phyloP scores from a whole-genome alignment of 768 basidiomycete genomes.

The Agrocybe praecox region DNA sequence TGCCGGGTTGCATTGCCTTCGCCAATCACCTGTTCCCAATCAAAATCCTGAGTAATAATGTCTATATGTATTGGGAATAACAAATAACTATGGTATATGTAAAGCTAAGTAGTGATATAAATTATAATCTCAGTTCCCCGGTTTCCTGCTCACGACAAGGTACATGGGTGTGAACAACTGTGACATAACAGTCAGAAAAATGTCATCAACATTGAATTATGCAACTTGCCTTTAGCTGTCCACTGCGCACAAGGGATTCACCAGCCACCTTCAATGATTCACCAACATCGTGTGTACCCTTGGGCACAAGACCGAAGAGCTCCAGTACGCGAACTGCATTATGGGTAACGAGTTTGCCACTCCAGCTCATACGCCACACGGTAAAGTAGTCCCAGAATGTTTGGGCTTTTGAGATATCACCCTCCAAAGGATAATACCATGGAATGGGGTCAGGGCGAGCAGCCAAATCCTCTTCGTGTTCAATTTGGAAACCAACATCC shows the following conservation, averaged over 20 bases:
- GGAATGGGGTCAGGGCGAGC: slow-evolving; percentile 74
- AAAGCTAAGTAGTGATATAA: slow-evolving; percentile 8
- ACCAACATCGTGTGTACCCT: slow-evolving; percentile 90
- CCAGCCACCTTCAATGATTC: slow-evolving; percentile 87
- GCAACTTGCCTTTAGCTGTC: slow-evolving; percentile 74
- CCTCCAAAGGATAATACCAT: slow-evolving; percentile 98
- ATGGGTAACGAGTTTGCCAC: slow-evolving; percentile 84
- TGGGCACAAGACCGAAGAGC: slow-evolving; percentile 77
- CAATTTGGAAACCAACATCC: slow-evolving; percentile 83
- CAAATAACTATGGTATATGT: slow-evolving; percentile 20
- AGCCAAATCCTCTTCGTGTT: slow-evolving; percentile 94
- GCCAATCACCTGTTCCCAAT: slow-evolving; percentile 4
- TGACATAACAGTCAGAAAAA: slow-evolving; percentile 13
- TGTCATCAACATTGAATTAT: neutral
- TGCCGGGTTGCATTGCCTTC: slow-evolving; percentile 33
- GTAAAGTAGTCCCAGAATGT: slow-evolving; percentile 90
- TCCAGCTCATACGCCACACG: slow-evolving; percentile 88
- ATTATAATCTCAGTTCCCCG: slow-evolving; percentile 34
- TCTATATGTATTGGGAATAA: slow-evolving; percentile 1
- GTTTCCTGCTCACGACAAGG: slow-evolving; percentile 64
- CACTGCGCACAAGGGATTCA: slow-evolving; percentile 79
- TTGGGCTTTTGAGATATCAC: slow-evolving; percentile 90
- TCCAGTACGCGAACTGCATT: slow-evolving; percentile 79
- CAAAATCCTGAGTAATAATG: slow-evolving; percentile 19
- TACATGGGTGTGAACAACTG: slow-evolving; percentile 92